phyloP scores from a whole-genome alignment of 768 basidiomycete species.

The Leucosporidium yakuticum region DNA sequence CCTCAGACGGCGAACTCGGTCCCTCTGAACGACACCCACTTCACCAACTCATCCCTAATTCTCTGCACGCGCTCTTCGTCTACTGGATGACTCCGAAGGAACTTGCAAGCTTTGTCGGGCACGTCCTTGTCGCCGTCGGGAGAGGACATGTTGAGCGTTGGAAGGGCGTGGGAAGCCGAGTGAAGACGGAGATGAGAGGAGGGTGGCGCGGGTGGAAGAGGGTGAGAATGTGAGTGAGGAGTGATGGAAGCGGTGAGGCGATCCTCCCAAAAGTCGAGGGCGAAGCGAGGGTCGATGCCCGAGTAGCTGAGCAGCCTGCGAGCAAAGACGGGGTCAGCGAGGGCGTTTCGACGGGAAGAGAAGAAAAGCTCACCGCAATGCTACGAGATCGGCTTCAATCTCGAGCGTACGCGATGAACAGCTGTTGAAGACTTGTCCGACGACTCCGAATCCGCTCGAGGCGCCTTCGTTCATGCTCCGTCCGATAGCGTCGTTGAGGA shows the following conservation, averaged over 20 bases:
- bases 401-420: constrained; percentile 80
- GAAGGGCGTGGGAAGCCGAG: constrained; percentile 33
- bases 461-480: constrained; percentile 58
- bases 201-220: not conserved
- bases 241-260: constrained; percentile 37
- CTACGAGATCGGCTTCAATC: constrained; percentile 56
- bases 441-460: constrained; percentile 35
- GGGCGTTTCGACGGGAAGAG: not conserved
- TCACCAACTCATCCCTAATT: constrained; percentile 60
- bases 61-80: constrained; percentile 58
- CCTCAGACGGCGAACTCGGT: too few species aligned
- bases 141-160: constrained; percentile 39
- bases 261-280: constrained; percentile 74
- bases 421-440: constrained; percentile 62
- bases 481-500: constrained; percentile 88
- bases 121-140: constrained; percentile 20
- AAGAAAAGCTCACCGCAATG: constrained; percentile 26
- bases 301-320: constrained; percentile 80
- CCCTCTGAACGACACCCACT: constrained; percentile 51
- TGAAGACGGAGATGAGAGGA: constrained; percentile 1
- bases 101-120: constrained; percentile 31
- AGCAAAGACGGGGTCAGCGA: not conserved
- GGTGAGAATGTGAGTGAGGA: not conserved
- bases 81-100: constrained; percentile 57
- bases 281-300: constrained; percentile 77